A percentile compares a stretch with the other conserved stretches of the same genome.
Conservation (phyloP, 1,284 basidiomycete genomes). For the Gomphus bonarii region DNA sequence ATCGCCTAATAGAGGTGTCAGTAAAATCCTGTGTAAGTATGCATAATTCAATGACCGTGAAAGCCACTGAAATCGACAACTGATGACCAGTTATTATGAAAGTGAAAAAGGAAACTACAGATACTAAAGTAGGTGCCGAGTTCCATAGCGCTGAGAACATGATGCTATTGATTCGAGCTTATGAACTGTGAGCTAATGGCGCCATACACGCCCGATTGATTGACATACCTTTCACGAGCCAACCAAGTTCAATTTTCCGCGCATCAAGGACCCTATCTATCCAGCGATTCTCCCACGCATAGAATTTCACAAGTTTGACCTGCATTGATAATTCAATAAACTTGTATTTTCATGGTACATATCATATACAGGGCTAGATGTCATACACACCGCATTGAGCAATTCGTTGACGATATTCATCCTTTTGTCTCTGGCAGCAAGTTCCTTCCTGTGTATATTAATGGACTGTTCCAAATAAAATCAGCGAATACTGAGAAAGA, state of each 20-base stretch:
- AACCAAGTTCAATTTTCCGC: slow-evolving; percentile 51
- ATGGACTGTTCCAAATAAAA: slow-evolving; percentile 20
- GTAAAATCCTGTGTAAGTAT: slow-evolving; percentile 4
- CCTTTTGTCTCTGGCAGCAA: slow-evolving; percentile 71
- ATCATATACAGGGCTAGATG: neutral
- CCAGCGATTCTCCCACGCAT: slow-evolving; percentile 76
- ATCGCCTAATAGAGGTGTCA: slow-evolving; percentile 37
- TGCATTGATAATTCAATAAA: slow-evolving; percentile 15
- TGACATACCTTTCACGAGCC: slow-evolving; percentile 47
- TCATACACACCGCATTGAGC: slow-evolving; percentile 48
- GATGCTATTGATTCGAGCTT: slow-evolving; percentile 55
- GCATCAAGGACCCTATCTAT: slow-evolving; percentile 48
- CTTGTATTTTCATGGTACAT: neutral
- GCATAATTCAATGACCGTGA: slow-evolving; percentile 38
- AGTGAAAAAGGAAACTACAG: slow-evolving; percentile 54
- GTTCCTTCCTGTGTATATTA: slow-evolving; percentile 63
- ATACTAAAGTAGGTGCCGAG: slow-evolving; percentile 57
- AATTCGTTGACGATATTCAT: slow-evolving; percentile 84
- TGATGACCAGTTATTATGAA: slow-evolving; percentile 56
- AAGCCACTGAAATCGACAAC: slow-evolving; percentile 56
- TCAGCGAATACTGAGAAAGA: neutral
- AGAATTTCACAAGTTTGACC: slow-evolving; percentile 82
- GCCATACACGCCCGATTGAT: neutral
- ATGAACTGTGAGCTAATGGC: slow-evolving; percentile 4
- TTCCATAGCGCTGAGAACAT: slow-evolving; percentile 57